phyloP scores from a whole-genome alignment of 1,284 basidiomycete species.

The Sphaerobolus stellatus region DNA sequence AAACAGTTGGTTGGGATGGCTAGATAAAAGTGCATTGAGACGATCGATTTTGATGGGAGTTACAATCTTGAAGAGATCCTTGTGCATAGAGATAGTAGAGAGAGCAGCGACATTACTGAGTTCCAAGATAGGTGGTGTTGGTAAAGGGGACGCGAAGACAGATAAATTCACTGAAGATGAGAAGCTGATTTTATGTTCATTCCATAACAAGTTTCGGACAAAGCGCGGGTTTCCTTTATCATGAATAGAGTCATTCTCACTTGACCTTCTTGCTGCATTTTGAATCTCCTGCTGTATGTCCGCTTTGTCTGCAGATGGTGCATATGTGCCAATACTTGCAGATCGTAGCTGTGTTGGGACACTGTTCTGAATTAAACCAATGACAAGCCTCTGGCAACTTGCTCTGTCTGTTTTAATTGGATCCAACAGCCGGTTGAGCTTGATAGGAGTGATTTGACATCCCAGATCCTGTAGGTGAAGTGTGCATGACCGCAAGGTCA shows the following conservation, averaged over 20 bases:
- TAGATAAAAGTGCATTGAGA: conserved; percentile 27
- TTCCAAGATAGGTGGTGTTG: conserved; percentile 10
- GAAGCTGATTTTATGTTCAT: not conserved
- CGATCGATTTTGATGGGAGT: conserved; percentile 35
- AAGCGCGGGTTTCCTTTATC: not conserved
- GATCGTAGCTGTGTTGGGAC: not conserved
- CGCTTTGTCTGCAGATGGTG: not conserved
- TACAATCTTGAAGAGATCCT: conserved; percentile 34
- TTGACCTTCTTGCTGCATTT: not conserved
- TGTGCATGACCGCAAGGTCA: not conserved
- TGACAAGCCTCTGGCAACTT: not conserved
- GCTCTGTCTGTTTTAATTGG: not conserved
- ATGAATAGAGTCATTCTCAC: not conserved
- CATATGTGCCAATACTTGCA: conserved; percentile 3
- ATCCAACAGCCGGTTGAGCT: too few species aligned
- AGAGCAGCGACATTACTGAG: conserved; percentile 4
- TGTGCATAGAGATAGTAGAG: conserved; percentile 12
- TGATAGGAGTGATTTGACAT: too few species aligned
- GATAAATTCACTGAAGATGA: conserved; percentile 1
- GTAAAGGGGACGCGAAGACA: conserved; percentile 10
- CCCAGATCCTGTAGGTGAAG: not conserved
- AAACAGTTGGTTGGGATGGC: conserved; percentile 91
- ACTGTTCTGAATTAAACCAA: not conserved
- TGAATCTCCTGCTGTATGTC: not conserved
- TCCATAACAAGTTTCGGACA: not conserved